These are phyloP conservation scores for Aphanomyces invadans DNA, from an alignment of 352 stramenopile genomes.

Conservation along the genomic window DNA sequence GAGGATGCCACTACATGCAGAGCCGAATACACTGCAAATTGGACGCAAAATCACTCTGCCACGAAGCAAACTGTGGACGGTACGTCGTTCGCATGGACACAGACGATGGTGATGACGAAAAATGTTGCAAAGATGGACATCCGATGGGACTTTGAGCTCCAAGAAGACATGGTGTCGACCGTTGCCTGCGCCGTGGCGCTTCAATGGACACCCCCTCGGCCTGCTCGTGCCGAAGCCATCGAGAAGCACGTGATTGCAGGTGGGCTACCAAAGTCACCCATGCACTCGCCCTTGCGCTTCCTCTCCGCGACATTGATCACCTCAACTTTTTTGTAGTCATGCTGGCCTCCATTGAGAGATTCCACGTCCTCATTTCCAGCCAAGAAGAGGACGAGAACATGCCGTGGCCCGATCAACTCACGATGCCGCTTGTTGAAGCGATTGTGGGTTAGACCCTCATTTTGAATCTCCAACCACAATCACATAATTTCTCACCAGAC, in stretches of 20 bases:
- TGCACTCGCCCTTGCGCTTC: no score
- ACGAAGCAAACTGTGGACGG: conserved; percentile 1
- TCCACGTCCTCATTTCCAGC: background rate
- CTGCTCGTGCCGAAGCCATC: background rate
- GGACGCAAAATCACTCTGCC: background rate
- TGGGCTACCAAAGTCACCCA: no score
- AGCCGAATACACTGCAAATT: conserved; percentile 12
- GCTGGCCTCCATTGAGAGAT: conserved; percentile 1
- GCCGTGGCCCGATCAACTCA: conserved; percentile 17
- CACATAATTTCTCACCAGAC: background rate
- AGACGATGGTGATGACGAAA: no score
- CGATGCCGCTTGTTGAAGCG: conserved; percentile 4
- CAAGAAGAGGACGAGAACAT: conserved; percentile 13
- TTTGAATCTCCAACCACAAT: no score
- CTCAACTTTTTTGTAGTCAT: conserved; percentile 13
- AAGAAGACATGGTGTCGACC: background rate
- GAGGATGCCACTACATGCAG: background rate
- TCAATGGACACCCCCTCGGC: background rate
- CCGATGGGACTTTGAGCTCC: conserved; percentile 11
- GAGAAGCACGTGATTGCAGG: conserved; percentile 13
- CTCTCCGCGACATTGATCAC: no score
- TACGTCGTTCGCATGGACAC: no score
- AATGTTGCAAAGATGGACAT: conserved; percentile 14
- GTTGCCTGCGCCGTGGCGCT: background rate
- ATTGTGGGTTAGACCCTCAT: background rate